These are phyloP conservation scores for Brassica rapa DNA, from an alignment of 345 rosid genomes.

Conservation along the genomic window DNA sequence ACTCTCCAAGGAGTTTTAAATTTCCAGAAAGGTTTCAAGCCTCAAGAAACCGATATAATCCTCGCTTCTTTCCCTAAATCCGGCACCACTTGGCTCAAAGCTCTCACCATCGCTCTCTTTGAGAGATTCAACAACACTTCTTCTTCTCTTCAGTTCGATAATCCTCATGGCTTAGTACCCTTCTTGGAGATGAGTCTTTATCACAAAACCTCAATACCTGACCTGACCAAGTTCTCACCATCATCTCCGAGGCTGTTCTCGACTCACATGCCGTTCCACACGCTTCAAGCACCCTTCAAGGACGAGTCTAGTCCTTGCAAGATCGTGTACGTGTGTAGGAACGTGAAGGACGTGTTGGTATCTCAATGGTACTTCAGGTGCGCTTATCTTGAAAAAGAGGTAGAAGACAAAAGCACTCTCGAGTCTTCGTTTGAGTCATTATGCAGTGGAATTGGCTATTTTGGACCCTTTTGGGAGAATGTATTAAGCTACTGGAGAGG, in stretches of 20 bases:
- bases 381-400: conserved; percentile 27
- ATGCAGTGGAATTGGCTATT: conserved; percentile 43
- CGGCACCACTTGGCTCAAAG: conserved; percentile 43
- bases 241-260: conserved; percentile 6
- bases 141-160: conserved; percentile 43
- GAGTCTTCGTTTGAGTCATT: conserved; percentile 46
- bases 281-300: too few species aligned
- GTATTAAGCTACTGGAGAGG: conserved; percentile 52
- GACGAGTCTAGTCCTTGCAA: too few species aligned
- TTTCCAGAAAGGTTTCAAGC: conserved; percentile 45
- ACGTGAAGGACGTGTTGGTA: conserved; percentile 30
- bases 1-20: conserved; percentile 38
- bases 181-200: conserved; percentile 43
- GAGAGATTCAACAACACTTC: neutral
- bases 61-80: conserved; percentile 25
- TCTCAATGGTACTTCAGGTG: conserved; percentile 56
- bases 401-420: conserved; percentile 4
- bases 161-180: conserved; percentile 60
- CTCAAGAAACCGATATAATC: conserved; percentile 32
- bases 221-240: conserved; percentile 8
- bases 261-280: too few species aligned
- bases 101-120: conserved; percentile 25
- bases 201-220: conserved; percentile 22
- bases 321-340: too few species aligned
- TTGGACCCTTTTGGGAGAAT: conserved; percentile 61